Base-by-base conservation (phyloP, 345 rosid genomes). In the Anastatica hierochuntica region DNA sequence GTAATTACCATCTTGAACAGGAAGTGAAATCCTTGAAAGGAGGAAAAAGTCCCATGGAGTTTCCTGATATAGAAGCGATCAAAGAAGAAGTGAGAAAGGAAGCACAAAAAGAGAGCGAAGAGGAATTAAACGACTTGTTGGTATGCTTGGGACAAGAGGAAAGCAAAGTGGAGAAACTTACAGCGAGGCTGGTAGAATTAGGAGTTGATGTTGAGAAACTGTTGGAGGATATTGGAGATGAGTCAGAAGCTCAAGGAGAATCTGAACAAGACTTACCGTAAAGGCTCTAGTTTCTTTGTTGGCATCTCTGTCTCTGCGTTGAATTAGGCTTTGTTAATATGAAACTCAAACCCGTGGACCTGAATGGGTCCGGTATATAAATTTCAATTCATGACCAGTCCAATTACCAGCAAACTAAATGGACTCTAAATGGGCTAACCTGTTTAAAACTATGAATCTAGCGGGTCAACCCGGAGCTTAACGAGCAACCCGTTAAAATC, bases 141-240 rank as follows among this genome's bases (percentile, higher is more conserved):
- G 99, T 94, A 9, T 94, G 99, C 73, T 86, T 94, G 0, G 99
- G 99, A 1, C 97, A 94, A 70, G 99, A 94, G 39, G 97, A 88
- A 76, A 94, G 94, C 68, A 83, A 74, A 75, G 99, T 85, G 58
- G 99, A 88, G 62, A 88, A 74, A 61, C 77, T 92, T 68, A 85
- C 76, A 9, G 60, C 85, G 7, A 85, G 70, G 74, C 63, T 94
- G 66, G 1, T 61, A 31, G 99, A 94, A 47, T 62, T 94, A n/a
- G 97, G 99, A 10, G 90, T 83, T 70, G 89, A 88, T 45, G 94
- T 81, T 8, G 94, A 83, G 42, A 65, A 68, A 66, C 74, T 94
- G 58, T 85, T 94, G 10, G 95, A 94, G 64, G 98, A 83, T 23
- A 72, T 92, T 6, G 98, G 95, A 7, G 97, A 88, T 16, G 97